These are phyloP conservation scores for Pseudogymnoascus sp. DNA, from an alignment of 2,329 filamentous ascomycete genomes.

Conservation along the genomic window DNA sequence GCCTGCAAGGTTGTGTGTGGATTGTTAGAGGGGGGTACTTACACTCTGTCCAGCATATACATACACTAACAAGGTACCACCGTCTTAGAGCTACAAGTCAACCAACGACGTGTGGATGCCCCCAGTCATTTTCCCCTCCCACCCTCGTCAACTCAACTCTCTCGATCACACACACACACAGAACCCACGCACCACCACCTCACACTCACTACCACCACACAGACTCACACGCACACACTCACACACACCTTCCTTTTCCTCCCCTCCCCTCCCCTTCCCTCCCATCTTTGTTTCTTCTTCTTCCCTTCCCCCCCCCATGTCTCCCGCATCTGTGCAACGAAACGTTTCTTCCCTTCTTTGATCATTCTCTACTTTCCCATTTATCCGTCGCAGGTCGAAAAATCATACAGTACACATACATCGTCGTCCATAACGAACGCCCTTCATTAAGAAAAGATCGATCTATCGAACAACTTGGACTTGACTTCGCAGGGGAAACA, in stretches of 20 bases:
- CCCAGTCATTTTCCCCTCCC: background rate
- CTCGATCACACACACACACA: background rate
- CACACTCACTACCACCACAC: background rate
- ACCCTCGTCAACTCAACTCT: background rate
- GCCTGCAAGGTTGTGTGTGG: background rate
- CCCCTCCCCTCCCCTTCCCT: constrained; percentile 5
- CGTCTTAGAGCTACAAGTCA: constrained; percentile 8
- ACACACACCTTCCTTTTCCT: constrained; percentile 8
- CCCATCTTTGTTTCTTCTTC: constrained; percentile 10
- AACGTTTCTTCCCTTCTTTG: constrained; percentile 9
- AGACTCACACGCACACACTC: constrained; percentile 5
- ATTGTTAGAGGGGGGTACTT: background rate
- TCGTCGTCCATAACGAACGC: background rate
- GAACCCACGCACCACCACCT: background rate
- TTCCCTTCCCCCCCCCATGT: constrained; percentile 13
- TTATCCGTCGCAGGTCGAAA: constrained; percentile 6
- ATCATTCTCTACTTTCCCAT: background rate
- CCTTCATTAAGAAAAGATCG: background rate
- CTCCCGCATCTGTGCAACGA: constrained; percentile 9
- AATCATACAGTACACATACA: background rate
- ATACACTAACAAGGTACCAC: background rate
- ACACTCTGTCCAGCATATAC: background rate
- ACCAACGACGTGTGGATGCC: background rate
- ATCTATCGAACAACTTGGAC: background rate
- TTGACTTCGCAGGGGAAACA: background rate